These are phyloP conservation scores for Glonium stellatum DNA, from an alignment of 495 filamentous ascomycete species.

Conservation along the genomic window DNA sequence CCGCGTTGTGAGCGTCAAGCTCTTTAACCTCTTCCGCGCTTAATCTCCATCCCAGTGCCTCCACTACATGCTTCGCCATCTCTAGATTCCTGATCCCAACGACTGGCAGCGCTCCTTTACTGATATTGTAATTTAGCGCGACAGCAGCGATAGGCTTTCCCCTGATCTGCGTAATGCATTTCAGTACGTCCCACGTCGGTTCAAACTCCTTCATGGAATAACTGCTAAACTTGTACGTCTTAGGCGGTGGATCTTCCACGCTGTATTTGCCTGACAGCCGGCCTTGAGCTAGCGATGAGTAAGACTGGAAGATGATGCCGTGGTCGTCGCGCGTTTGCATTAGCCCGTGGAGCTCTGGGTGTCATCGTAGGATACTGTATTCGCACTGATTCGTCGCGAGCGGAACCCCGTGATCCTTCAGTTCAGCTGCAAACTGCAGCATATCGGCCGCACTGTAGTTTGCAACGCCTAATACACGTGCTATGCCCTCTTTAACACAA, in stretches of 20 bases:
- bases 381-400: slow-evolving; percentile 27
- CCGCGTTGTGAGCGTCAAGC: slow-evolving; percentile 23
- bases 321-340: slow-evolving; percentile 25
- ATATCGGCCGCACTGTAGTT: slow-evolving; percentile 41
- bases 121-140: slow-evolving; percentile 42
- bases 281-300: too few species aligned
- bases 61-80: slow-evolving; percentile 20
- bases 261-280: too few species aligned
- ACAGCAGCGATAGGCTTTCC: slow-evolving; percentile 35
- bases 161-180: too few species aligned
- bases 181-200: too few species aligned
- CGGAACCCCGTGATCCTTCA: slow-evolving; percentile 24
- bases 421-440: slow-evolving; percentile 33
- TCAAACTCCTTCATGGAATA: too few species aligned
- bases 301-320: too few species aligned
- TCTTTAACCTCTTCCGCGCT: slow-evolving; percentile 18
- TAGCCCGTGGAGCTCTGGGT: slow-evolving; percentile 16
- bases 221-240: too few species aligned
- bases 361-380: slow-evolving; percentile 19
- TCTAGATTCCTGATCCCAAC: slow-evolving; percentile 22
- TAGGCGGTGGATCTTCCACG: too few species aligned
- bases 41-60: slow-evolving; percentile 27
- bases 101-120: slow-evolving; percentile 22
- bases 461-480: slow-evolving; percentile 38
- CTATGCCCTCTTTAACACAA: slow-evolving; percentile 38